phyloP scores from a whole-genome alignment of 2,329 filamentous ascomycete genomes.

The Lojkania enalia region DNA sequence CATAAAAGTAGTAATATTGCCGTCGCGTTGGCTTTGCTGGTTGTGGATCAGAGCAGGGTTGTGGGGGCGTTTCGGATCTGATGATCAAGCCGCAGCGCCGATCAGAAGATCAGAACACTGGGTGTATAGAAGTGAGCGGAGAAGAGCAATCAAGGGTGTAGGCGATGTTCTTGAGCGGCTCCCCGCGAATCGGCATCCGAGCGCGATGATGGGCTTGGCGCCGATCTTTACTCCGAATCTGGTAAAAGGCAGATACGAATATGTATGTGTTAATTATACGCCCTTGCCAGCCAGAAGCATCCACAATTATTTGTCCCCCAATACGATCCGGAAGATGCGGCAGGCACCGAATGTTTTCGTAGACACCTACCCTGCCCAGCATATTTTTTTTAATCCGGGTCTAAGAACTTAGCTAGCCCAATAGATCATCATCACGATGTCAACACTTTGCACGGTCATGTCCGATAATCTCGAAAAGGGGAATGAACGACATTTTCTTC shows the following conservation, averaged over 20 bases:
- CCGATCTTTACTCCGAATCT: conserved; percentile 27
- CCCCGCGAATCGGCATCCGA: conserved; percentile 14
- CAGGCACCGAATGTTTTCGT: conserved; percentile 15
- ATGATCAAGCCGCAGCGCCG: conserved; percentile 18
- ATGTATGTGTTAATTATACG: conserved; percentile 21
- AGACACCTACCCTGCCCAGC: conserved; percentile 2
- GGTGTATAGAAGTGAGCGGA: conserved; percentile 14
- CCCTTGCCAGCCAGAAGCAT: conserved; percentile 12
- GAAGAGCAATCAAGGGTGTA: conserved; percentile 29
- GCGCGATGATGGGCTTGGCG: conserved; percentile 26
- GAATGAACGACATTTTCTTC: conserved; percentile 10
- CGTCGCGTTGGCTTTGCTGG: conserved; percentile 6
- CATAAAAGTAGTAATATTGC: conserved; percentile 10
- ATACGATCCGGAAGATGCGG: conserved; percentile 15
- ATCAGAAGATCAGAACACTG: conserved; percentile 16
- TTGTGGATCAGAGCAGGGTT: conserved; percentile 21
- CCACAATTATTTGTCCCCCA: conserved; percentile 10
- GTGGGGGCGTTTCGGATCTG: conserved; percentile 15
- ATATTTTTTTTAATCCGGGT: conserved; percentile 12
- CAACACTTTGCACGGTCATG: conserved; percentile 2
- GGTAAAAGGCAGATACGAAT: conserved; percentile 30
- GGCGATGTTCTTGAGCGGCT: conserved; percentile 24
- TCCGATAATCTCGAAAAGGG: conserved; percentile 15
- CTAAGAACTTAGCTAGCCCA: conserved; percentile 11
- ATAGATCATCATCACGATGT: conserved; percentile 16